Evolutionary conservation across 305 asterid species (phyloP).

Genomic region (Rubia occidens): DNA sequence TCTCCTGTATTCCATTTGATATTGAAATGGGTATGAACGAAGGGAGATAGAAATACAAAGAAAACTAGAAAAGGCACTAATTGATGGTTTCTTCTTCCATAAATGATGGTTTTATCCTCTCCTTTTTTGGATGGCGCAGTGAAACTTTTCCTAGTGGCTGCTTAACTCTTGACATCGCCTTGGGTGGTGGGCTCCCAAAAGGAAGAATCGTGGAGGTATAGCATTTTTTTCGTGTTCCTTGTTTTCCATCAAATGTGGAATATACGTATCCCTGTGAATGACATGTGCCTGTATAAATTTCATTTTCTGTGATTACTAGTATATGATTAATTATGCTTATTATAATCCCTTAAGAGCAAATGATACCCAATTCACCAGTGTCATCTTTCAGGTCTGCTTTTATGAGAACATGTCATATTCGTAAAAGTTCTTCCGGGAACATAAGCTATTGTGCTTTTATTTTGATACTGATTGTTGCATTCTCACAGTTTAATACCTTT

Average conservation of each 20-base stretch:
- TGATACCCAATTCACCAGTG: neutral
- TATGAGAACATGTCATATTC: neutral
- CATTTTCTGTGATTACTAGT: neutral
- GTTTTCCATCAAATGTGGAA: neutral
- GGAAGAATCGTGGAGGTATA: conserved; percentile 97
- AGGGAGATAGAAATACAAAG: neutral
- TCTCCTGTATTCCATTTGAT: neutral
- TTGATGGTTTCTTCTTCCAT: neutral
- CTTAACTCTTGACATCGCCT: conserved; percentile 87
- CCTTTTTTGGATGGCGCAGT: conserved; percentile 29
- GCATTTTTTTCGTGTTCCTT: conserved; percentile 4
- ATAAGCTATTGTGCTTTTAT: neutral
- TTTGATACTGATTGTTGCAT: neutral
- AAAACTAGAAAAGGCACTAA: neutral
- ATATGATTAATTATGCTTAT: neutral
- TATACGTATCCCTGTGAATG: conserved; percentile 7
- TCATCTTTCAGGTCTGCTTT: neutral
- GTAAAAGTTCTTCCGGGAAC: neutral
- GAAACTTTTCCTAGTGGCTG: conserved; percentile 98
- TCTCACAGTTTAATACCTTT: neutral
- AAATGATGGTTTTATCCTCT: neutral
- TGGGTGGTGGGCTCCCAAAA: conserved; percentile 96
- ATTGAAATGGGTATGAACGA: neutral
- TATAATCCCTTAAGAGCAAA: neutral
- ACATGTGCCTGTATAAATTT: neutral